These are phyloP conservation scores for Boletus tylopilopsis DNA, from an alignment of 768 basidiomycete genomes.

Conservation along the genomic window DNA sequence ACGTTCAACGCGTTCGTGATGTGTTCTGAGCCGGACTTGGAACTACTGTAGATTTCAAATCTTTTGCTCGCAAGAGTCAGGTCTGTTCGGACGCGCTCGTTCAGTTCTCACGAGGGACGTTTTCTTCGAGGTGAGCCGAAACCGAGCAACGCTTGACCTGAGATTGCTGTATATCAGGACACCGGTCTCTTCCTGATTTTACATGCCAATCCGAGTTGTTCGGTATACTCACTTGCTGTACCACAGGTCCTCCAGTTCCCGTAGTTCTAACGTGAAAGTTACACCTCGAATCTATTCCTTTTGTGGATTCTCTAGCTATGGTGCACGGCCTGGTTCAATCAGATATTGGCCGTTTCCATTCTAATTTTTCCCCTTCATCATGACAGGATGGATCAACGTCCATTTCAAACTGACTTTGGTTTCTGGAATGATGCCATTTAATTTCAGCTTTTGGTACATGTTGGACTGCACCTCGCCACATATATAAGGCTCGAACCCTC, in stretches of 20 bases:
- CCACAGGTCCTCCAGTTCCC: background rate
- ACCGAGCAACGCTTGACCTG: background rate
- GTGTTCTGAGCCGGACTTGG: no score
- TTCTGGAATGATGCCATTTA: background rate
- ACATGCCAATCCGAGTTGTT: background rate
- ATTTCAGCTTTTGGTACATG: background rate
- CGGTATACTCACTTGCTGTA: background rate
- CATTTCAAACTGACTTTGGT: background rate
- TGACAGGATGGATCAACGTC: constrained; percentile 22
- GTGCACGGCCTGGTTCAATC: background rate
- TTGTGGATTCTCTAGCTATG: background rate
- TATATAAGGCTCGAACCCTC: constrained; percentile 17
- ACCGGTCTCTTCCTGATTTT: background rate
- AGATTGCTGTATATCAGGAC: background rate
- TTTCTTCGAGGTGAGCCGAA: no score
- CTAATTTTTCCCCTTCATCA: background rate
- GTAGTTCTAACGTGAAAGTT: background rate
- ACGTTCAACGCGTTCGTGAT: no score
- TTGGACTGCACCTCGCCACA: background rate
- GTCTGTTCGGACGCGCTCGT: background rate
- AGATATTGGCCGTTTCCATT: background rate
- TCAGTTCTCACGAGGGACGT: background rate
- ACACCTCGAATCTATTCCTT: background rate
- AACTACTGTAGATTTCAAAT: background rate
- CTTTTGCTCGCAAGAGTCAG: background rate